Evolutionary conservation across 2,329 filamentous ascomycete species (phyloP).

Genomic region (Arthrobotrys sphaeroides): DNA sequence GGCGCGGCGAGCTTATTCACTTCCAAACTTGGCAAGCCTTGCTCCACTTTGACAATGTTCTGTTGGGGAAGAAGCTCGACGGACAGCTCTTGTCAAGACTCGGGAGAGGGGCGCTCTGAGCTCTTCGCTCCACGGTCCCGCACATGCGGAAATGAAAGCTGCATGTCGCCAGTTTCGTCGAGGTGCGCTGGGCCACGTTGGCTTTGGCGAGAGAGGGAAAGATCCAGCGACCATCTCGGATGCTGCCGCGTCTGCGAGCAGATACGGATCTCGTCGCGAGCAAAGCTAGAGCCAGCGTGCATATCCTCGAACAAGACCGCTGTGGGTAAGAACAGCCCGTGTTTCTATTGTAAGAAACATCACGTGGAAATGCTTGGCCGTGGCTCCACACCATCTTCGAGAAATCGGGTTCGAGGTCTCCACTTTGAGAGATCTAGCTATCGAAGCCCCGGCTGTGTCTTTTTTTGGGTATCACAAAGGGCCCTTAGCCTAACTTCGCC

Average conservation of each 20-base stretch:
- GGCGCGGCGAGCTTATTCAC: constrained; percentile 23
- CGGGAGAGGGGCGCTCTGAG: constrained; percentile 22
- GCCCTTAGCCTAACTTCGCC: too few species aligned
- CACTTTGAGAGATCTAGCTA: constrained; percentile 24
- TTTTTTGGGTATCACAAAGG: constrained; percentile 42
- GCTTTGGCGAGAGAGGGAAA: constrained; percentile 20
- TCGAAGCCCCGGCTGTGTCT: constrained; percentile 12
- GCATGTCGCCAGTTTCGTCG: constrained; percentile 46
- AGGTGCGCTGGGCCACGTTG: constrained; percentile 44
- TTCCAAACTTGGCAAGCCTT: neutral
- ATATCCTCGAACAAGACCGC: constrained; percentile 20
- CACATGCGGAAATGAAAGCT: constrained; percentile 24
- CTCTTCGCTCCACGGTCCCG: constrained; percentile 36
- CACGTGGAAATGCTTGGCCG: constrained; percentile 39
- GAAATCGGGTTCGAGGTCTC: constrained; percentile 5
- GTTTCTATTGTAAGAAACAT: constrained; percentile 53
- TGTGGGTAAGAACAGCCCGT: constrained; percentile 45
- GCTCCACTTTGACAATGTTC: neutral
- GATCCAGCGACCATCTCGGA: constrained; percentile 29
- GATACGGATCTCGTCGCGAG: constrained; percentile 27
- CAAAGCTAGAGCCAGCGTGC: constrained; percentile 17
- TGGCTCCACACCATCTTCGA: constrained; percentile 15
- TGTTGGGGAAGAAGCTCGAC: neutral
- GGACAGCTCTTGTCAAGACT: neutral
- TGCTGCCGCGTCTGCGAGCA: constrained; percentile 8